phyloP scores from a whole-genome alignment of 139 green algal genomes.

The Coccomyxa sp. region DNA sequence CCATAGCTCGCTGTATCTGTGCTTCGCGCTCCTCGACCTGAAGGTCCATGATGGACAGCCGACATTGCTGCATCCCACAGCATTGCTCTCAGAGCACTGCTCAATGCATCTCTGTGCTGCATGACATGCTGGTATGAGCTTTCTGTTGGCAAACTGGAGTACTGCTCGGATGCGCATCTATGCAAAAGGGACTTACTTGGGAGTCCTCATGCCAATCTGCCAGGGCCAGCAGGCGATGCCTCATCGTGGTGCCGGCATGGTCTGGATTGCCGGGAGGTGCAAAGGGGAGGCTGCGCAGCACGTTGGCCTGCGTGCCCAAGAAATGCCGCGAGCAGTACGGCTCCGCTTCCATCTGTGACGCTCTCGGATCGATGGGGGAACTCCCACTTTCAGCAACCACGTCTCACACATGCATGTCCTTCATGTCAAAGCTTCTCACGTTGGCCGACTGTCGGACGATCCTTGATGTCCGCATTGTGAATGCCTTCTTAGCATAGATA shows the following conservation, averaged over 20 bases:
- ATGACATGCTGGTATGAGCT: no score
- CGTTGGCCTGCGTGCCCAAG: neutral
- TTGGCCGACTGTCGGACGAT: no score
- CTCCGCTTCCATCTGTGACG: neutral
- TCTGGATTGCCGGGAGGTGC: neutral
- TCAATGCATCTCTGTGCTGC: no score
- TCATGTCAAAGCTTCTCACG: no score
- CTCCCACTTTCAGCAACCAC: no score
- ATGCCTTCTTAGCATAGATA: no score
- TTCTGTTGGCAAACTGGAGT: no score
- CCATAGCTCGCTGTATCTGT: neutral
- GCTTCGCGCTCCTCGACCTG: neutral
- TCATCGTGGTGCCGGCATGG: neutral
- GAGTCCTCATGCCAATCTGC: neutral
- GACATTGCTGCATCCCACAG: neutral
- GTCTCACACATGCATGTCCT: no score
- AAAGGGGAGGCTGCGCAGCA: neutral
- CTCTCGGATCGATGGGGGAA: no score
- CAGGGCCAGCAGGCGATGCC: neutral
- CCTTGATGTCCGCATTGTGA: no score
- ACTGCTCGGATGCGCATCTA: no score
- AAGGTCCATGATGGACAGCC: neutral
- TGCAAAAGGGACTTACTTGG: neutral
- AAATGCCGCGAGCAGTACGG: neutral
- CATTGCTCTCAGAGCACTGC: no score